Evolutionary conservation across 495 filamentous ascomycete genomes (phyloP), one percentile per base, ranked within the genome.

Genomic region (Pseudomonodictys pantanalensis): DNA sequence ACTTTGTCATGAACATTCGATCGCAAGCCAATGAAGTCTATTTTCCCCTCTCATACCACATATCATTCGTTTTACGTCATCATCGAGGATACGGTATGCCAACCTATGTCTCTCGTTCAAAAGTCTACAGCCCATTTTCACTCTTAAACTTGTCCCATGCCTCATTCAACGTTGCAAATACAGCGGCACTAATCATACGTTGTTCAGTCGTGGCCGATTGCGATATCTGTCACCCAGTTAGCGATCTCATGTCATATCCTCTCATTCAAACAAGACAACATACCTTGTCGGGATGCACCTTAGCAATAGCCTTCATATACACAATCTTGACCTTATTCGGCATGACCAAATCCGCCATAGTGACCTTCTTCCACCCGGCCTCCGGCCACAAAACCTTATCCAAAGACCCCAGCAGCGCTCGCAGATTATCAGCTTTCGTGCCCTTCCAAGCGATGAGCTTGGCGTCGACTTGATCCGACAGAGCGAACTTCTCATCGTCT

Each of bases 271-370:
- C 4, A 10, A 53, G 60, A 76, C 83, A 71, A 76, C 83, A 71
- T 77, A 97, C 93, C 86, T 98, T 98, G 71, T 98, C 93, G 59
- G 93, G 93, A 79, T 98, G 93, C 62, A 93, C 91, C 81, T 96
- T 97, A 5, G 85, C 88, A 84, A 98, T 97, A 4, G 90, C 93
- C 82, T 95, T 96, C 93, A 98, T 97, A 68, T 98, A 98, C 54
- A 88, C 81, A 52, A 97, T 83, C 83, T 98, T 98, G 47, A 97
- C 93, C 79, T 89, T 95, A 45, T 85, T 86, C 39, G 91, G 85
- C 77, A 95, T 76, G 33, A 98, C 84, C 64, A 98, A 69, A 72
- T 98, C 92, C 47, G 88, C 84, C 85, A 98, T 86, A 24, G 89
- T 89, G 17, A 97, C 85, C 79, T 95, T 96, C 79, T 93, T 96